Conservation (phyloP, 192 early-diverging fungal genomes). For the Coemansia biformis region DNA sequence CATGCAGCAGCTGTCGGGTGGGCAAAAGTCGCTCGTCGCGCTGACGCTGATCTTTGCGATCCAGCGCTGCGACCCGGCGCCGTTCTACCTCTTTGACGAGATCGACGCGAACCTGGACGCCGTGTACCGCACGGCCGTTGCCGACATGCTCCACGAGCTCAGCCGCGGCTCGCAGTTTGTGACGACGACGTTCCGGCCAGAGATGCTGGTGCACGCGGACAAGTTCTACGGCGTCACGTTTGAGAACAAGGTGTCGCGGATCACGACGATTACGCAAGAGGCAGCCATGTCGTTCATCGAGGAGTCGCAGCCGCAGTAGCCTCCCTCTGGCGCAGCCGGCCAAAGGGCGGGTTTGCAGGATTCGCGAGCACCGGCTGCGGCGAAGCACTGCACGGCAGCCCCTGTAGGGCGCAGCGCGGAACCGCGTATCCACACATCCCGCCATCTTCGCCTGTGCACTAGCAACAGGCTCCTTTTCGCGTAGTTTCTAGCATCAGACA, state of each 20-base stretch:
- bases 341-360: no score
- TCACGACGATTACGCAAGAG: slow-evolving; percentile 68
- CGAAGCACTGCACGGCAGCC: no score
- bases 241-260: slow-evolving; percentile 86
- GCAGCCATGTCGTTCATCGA: slow-evolving; percentile 63
- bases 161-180: slow-evolving; percentile 88
- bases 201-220: slow-evolving; percentile 84
- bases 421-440: no score
- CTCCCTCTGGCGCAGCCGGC: no score
- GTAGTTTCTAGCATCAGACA: no score
- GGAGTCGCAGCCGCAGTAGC: slow-evolving; percentile 27
- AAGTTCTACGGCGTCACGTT: slow-evolving; percentile 99
- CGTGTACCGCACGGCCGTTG: slow-evolving; percentile 89
- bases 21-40: slow-evolving; percentile 97
- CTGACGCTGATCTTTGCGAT: slow-evolving; percentile 97
- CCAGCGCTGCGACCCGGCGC: slow-evolving; percentile 96
- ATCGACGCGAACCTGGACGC: slow-evolving; percentile 98
- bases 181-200: slow-evolving; percentile 96
- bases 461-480: no score
- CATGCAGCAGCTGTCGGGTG: slow-evolving; percentile 95
- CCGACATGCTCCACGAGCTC: slow-evolving; percentile 89
- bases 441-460: no score
- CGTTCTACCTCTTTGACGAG: slow-evolving; percentile 99
- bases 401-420: no score
- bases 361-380: no score